phyloP scores from a whole-genome alignment of 2,329 filamentous ascomycete species.

The Botrytis sinoallii region DNA sequence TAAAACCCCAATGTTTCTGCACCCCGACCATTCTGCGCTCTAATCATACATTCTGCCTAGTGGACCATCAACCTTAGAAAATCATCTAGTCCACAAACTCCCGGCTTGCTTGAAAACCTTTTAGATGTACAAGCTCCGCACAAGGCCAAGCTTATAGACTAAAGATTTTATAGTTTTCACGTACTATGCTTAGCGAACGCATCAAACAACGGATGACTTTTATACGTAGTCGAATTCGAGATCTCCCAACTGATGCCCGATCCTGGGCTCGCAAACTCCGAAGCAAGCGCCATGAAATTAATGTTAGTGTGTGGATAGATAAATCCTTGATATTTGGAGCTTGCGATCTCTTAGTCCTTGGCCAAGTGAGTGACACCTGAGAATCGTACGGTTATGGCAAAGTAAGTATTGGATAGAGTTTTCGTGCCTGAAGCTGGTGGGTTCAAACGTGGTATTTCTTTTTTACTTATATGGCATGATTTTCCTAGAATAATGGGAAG shows the following conservation, averaged over 20 bases:
- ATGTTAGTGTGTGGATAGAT: neutral
- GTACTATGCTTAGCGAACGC: neutral
- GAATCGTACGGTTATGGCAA: neutral
- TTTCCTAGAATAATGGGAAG: neutral
- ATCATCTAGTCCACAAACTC: neutral
- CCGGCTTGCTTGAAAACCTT: neutral
- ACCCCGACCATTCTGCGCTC: neutral
- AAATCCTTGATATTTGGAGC: neutral
- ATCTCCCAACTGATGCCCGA: neutral
- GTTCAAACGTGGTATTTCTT: neutral
- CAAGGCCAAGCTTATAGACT: neutral
- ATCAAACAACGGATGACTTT: neutral
- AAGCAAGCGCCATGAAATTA: neutral
- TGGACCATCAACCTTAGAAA: neutral
- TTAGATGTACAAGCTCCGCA: neutral
- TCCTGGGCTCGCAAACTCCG: neutral
- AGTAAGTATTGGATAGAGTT: neutral
- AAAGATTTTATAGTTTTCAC: neutral
- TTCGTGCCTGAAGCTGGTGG: neutral
- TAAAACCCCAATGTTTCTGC: neutral
- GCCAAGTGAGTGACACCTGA: neutral
- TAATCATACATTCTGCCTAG: neutral
- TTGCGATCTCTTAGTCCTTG: neutral
- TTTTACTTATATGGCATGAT: neutral
- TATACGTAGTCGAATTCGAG: neutral